Evolutionary conservation across 169 alveolate species (phyloP), one percentile per base, ranked within the genome.

Genomic region (Plasmodium falciparum): DNA sequence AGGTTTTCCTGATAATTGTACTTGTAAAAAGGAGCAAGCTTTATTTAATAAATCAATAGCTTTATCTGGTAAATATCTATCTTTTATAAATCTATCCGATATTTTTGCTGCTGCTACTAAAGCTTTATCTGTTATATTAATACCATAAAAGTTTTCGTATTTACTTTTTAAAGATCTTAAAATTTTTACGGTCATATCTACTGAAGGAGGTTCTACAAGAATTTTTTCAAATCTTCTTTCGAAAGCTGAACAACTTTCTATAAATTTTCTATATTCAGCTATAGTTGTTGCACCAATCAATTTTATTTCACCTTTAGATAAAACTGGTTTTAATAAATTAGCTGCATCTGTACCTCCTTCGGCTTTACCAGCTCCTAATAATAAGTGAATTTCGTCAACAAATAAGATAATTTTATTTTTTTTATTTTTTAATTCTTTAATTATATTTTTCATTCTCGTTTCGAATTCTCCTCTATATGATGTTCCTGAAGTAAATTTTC

Each of bases 251-350:
- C 91, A 92, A 11, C 90, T 88, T 49, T 89, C 91, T 33, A 92
- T 89, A 49, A 73, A 88, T 63, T 78, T 80, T 49, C 89, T 80
- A 71, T 92, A 92, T 62, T 92, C 95, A 17, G 85, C 74, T 7
- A 74, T 43, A 20, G 95, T 92, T 1, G 95, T 92, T 58, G 95
- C 90, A 29, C 93, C 95, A 2, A 92, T 92, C 47, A 88, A 74
- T 73, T 92, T 92, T 0, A 92, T 89, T 56, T 61, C 85, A 15
- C 88, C 93, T 20, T 73, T 72, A 8, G 95, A 85, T 59, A 92
- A 33, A n/a, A 88, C 88, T 0, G 95, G 95, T 58, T 92, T 92
- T 26, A 89, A 73, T 45, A 88, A 89, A 59, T 88, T 88, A 1
- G 91, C 92, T 26, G 94, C 93, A 39, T 73, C 91, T 7, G 88